These are phyloP conservation scores for Miscanthus sacchariflorus DNA, from an alignment of 202 grass and related monocot genomes.

Conservation along the genomic window DNA sequence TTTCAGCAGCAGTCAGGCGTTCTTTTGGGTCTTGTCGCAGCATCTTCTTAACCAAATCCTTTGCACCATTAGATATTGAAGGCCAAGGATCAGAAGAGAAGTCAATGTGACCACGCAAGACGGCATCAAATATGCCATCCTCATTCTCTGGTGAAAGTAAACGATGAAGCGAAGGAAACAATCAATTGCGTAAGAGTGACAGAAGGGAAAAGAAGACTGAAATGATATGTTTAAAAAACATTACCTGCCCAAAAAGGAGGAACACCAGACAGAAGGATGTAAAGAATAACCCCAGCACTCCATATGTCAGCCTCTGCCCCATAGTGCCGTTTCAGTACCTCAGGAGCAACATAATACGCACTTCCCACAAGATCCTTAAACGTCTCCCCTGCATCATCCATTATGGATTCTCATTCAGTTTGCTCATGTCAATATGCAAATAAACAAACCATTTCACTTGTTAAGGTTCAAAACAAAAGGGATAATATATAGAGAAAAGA, in stretches of 20 bases:
- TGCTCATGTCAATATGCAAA: constrained; percentile 10
- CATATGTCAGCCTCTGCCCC: constrained; percentile 95
- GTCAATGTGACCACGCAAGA: constrained; percentile 82
- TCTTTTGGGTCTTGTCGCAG: constrained; percentile 89
- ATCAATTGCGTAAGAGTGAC: constrained; percentile 1
- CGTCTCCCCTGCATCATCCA: constrained; percentile 66
- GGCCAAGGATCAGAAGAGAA: constrained; percentile 95
- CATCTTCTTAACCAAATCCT: constrained; percentile 97
- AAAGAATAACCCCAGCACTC: constrained; percentile 98
- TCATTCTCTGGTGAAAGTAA: constrained; percentile 79
- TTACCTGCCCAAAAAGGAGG: constrained; percentile 99
- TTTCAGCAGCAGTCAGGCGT: constrained; percentile 85
- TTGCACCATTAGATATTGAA: constrained; percentile 82
- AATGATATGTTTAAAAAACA: background rate
- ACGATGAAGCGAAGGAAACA: background rate
- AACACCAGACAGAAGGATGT: constrained; percentile 97
- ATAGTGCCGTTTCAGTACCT: constrained; percentile 85
- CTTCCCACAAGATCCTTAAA: constrained; percentile 99
- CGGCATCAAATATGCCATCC: constrained; percentile 88
- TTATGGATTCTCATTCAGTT: constrained; percentile 7
- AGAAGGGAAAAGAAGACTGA: constrained; percentile 6
- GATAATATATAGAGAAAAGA: constrained; percentile 5
- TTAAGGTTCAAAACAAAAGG: background rate
- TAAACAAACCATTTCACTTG: background rate
- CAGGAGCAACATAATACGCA: constrained; percentile 98